phyloP scores from a whole-genome alignment of 495 filamentous ascomycete genomes.

The Filosporella fistucella region DNA sequence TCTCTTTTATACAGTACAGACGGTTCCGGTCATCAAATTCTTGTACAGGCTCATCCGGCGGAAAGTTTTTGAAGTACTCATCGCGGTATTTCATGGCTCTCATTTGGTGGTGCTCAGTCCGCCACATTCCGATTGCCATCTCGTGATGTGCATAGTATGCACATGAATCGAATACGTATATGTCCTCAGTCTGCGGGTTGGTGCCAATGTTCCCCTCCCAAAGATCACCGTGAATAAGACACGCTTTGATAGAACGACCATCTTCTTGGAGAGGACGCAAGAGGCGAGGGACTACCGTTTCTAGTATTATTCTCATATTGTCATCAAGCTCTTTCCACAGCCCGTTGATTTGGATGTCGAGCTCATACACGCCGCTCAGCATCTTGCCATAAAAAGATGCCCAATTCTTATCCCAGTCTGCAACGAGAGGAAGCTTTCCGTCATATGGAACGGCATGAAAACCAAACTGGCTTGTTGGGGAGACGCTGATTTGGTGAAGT shows the following conservation, averaged over 20 bases:
- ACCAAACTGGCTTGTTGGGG: conserved; percentile 46
- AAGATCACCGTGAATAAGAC: conserved; percentile 32
- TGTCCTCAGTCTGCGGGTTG: conserved; percentile 27
- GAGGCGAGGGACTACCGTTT: conserved; percentile 27
- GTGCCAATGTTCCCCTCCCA: conserved; percentile 35
- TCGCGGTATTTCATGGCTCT: conserved; percentile 6
- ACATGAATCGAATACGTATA: conserved; percentile 42
- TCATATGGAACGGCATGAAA: conserved; percentile 36
- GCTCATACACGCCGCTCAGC: conserved; percentile 15
- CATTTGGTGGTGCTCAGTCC: conserved; percentile 8
- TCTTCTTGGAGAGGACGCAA: conserved; percentile 24
- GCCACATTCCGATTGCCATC: conserved; percentile 35
- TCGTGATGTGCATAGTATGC: conserved; percentile 47
- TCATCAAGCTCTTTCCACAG: conserved; percentile 18
- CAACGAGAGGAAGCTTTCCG: conserved; percentile 38
- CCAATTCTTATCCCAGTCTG: conserved; percentile 29
- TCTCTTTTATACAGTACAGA: conserved; percentile 29
- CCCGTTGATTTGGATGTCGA: conserved; percentile 21
- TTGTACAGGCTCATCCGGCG: conserved; percentile 22
- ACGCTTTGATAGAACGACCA: conserved; percentile 28
- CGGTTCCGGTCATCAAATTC: conserved; percentile 30
- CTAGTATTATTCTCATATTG: conserved; percentile 7
- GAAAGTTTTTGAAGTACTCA: conserved; percentile 22
- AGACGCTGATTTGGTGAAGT: conserved; percentile 36
- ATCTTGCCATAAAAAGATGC: conserved; percentile 22